These are phyloP conservation scores for Aspergillus floridensis DNA, from an alignment of 2,329 filamentous ascomycete species.

Conservation along the genomic window DNA sequence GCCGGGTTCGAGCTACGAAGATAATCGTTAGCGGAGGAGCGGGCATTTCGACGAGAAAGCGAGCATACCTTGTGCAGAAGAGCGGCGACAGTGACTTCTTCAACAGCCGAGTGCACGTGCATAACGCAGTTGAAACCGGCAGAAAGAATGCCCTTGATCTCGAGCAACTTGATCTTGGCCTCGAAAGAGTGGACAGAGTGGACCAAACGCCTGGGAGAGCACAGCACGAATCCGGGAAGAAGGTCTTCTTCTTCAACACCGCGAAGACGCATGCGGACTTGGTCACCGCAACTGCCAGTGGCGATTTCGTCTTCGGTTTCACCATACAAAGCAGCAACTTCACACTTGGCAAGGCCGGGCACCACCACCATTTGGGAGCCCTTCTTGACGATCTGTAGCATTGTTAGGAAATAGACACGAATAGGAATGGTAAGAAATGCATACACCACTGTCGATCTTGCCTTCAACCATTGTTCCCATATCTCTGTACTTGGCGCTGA, in stretches of 20 bases:
- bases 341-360: slow-evolving; percentile 82
- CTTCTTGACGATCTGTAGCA: slow-evolving; percentile 72
- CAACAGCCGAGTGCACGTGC: slow-evolving; percentile 94
- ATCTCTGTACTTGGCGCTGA: slow-evolving; percentile 94
- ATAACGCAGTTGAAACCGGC: slow-evolving; percentile 97
- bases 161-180: slow-evolving; percentile 92
- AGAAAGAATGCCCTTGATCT: slow-evolving; percentile 88
- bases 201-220: slow-evolving; percentile 88
- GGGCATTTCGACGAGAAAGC: too few species aligned
- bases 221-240: slow-evolving; percentile 90
- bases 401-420: too few species aligned
- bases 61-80: slow-evolving; percentile 75
- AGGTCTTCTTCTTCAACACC: slow-evolving; percentile 98
- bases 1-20: slow-evolving; percentile 70
- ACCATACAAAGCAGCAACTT: slow-evolving; percentile 82
- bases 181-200: slow-evolving; percentile 89
- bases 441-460: slow-evolving; percentile 80
- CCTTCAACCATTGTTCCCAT: slow-evolving; percentile 97
- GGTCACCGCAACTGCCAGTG: slow-evolving; percentile 84
- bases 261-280: slow-evolving; percentile 86
- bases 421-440: too few species aligned
- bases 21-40: too few species aligned
- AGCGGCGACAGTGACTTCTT: slow-evolving; percentile 88
- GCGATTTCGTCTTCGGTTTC: slow-evolving; percentile 92
- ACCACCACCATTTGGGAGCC: slow-evolving; percentile 84